Evolutionary conservation across 2,329 filamentous ascomycete species (phyloP).

Genomic region (Aspergillus floridensis): DNA sequence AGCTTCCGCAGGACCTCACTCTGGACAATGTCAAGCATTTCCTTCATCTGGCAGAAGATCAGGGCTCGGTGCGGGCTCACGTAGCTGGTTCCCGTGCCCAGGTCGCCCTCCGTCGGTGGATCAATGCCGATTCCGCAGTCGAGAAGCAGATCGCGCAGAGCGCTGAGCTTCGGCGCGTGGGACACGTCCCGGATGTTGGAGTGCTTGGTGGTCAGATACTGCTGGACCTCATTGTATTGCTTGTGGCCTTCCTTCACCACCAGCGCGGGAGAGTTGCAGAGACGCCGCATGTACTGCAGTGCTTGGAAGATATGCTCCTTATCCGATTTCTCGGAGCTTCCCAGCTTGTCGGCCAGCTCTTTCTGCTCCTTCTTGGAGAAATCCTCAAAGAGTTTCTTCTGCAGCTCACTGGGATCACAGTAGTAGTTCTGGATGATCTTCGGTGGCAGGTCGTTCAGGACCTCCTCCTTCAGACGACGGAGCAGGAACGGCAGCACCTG

Average conservation of each 20-base stretch:
- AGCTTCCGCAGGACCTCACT: slow-evolving; percentile 86
- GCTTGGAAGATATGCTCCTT: slow-evolving; percentile 99
- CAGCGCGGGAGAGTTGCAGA: slow-evolving; percentile 94
- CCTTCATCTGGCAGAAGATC: slow-evolving; percentile 99
- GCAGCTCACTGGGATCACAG: slow-evolving; percentile 92
- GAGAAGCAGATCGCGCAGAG: slow-evolving; percentile 88
- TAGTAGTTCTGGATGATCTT: slow-evolving; percentile 99
- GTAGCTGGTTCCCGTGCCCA: slow-evolving; percentile 66
- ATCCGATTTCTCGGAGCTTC: slow-evolving; percentile 81
- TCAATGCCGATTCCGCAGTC: slow-evolving; percentile 94
- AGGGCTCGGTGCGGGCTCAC: slow-evolving; percentile 95
- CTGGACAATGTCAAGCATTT: slow-evolving; percentile 99
- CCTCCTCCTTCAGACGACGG: slow-evolving; percentile 94
- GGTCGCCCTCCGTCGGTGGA: slow-evolving; percentile 51
- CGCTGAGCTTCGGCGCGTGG: slow-evolving; percentile 90
- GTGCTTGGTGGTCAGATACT: slow-evolving; percentile 71
- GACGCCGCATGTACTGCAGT: slow-evolving; percentile 97
- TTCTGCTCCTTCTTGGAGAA: slow-evolving; percentile 93
- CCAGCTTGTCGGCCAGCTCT: slow-evolving; percentile 78
- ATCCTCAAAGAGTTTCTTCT: slow-evolving; percentile 93
- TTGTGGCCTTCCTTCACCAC: slow-evolving; percentile 94
- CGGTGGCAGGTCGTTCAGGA: slow-evolving; percentile 89
- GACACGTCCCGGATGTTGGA: slow-evolving; percentile 78
- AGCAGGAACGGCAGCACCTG: slow-evolving; percentile 96
- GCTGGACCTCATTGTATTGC: slow-evolving; percentile 84